Conservation (phyloP, 1,284 basidiomycete species). For the Exobasidium rhododendri region DNA sequence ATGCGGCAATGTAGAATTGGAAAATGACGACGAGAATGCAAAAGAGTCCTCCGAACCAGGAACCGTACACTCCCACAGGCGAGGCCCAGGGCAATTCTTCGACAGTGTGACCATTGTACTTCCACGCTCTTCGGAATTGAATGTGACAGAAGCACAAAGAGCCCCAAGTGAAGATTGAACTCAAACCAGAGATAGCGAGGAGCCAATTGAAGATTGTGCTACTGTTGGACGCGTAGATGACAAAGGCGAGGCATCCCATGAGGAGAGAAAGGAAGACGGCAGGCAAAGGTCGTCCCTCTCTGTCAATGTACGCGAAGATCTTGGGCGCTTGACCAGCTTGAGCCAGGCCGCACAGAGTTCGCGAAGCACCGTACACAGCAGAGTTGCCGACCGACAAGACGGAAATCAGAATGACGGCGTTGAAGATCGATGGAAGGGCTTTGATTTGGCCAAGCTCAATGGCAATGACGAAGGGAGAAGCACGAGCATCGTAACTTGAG, state of each 20-base stretch:
- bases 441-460: conserved; percentile 56
- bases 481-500: conserved; percentile 54
- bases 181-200: conserved; percentile 59
- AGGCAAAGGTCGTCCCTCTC: conserved; percentile 58
- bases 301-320: conserved; percentile 58
- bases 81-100: conserved; percentile 60
- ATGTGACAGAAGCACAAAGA: conserved; percentile 51
- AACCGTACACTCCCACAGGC: conserved; percentile 58
- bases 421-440: conserved; percentile 58
- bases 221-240: conserved; percentile 43
- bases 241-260: conserved; percentile 46
- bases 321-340: conserved; percentile 57
- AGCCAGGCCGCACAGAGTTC: conserved; percentile 54
- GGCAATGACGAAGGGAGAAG: conserved; percentile 60
- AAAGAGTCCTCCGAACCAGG: conserved; percentile 55
- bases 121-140: conserved; percentile 60
- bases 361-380: conserved; percentile 55
- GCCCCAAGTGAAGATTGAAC: conserved; percentile 59
- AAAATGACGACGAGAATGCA: conserved; percentile 51
- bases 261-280: conserved; percentile 52
- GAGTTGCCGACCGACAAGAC: conserved; percentile 57
- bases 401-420: conserved; percentile 57
- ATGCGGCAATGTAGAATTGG: conserved; percentile 38
- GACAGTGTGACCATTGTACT: conserved; percentile 57
- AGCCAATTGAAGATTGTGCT: conserved; percentile 58